Evolutionary conservation across 2,329 filamentous ascomycete species (phyloP), one percentile per base, ranked within the genome.

Genomic region (Ramularia collo-cygni): DNA sequence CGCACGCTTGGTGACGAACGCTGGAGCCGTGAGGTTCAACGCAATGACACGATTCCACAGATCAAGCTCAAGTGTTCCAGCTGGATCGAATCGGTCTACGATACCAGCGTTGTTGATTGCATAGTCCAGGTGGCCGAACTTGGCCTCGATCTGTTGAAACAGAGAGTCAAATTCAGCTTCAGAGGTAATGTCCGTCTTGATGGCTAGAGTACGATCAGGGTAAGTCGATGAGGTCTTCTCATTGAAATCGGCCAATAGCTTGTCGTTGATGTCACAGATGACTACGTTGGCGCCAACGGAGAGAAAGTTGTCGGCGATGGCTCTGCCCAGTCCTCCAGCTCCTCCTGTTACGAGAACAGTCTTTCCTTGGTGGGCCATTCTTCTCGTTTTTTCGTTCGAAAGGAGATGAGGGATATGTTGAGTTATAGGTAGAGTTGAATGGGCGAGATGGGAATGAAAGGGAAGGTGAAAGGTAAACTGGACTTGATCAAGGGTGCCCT

Each of bases 21-120:
- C 75, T 0, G 73, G 66, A 0, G 72, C 76, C 4, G 72, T 79
- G 26, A 78, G 57, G 49, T 80, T 80, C 44, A 79, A 61, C 9
- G 64, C 65, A 26, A 81, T 64, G 4, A 79, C 69, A 3, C 62
- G 62, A 43, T 78, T 67, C 75, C 74, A 79, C 2, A 67, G 51
- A 1, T 57, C 58, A 42, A 64, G 62, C 14, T 70, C 63, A 36
- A 70, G 56, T 6, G 64, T 63, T 12, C 69, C 75, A 0, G 70
- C 71, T 0, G 73, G 68, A 30, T 74, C 69, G 48, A 79, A 76
- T 18, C 59, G 62, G 52, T 79, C 76, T 63, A 76, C 72, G 40
- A 79, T 64, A 15, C 70, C 76, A 8, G 75, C 75, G 44, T 74
- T 75, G 60, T 77, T 77, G 52, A 79, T 58, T 18, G 54, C 46